phyloP scores from a whole-genome alignment of 805 yeast genomes.

The Cyberlindnera euphorbiae region DNA sequence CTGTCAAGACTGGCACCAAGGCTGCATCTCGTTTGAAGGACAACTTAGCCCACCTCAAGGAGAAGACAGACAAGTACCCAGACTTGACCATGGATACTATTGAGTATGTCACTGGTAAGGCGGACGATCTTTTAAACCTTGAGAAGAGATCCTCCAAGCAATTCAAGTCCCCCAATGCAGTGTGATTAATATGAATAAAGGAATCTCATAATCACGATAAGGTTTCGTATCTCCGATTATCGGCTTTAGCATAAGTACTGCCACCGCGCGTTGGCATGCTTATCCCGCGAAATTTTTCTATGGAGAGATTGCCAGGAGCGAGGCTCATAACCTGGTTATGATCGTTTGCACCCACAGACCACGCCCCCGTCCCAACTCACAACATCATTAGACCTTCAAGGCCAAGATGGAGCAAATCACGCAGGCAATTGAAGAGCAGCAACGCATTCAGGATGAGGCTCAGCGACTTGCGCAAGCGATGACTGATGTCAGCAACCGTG shows the following conservation, averaged over 20 bases:
- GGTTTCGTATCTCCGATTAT: background rate
- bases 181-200: no score
- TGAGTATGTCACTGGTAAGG: constrained; percentile 3
- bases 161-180: no score
- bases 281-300: no score
- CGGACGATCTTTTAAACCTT: constrained; percentile 3
- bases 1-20: constrained; percentile 3
- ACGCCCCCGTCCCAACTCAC: no score
- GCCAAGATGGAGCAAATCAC: constrained; percentile 10
- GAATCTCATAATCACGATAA: no score
- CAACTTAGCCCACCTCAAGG: constrained; percentile 4
- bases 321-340: constrained; percentile 18
- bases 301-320: no score
- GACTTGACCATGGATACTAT: constrained; percentile 3
- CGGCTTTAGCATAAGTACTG: background rate
- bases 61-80: constrained; percentile 5
- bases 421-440: constrained; percentile 25
- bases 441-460: constrained; percentile 33
- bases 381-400: no score
- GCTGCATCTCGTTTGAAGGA: constrained; percentile 1
- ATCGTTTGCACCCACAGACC: constrained; percentile 3
- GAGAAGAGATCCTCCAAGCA: background rate
- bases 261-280: no score
- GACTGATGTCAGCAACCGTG: constrained; percentile 30
- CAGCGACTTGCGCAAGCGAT: constrained; percentile 42